Percentiles rank a stretch among this genome's conserved stretches.
phyloP scores from a whole-genome alignment of 2,329 filamentous ascomycete genomes.

The Phaeophleospora eucalypticola region DNA sequence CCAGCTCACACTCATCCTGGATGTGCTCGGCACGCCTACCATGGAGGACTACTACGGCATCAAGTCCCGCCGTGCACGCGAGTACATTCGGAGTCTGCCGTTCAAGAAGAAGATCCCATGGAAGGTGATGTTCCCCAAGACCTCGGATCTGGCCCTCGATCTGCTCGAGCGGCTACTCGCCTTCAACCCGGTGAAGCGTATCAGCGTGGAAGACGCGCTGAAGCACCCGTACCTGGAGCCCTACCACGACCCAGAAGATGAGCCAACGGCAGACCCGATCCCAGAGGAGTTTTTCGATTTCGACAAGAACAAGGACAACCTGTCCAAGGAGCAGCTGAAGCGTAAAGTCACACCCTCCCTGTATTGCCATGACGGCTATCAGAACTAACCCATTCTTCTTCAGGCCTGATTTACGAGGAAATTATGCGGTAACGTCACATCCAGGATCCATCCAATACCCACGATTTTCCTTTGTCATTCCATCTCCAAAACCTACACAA shows the following conservation, averaged over 20 bases:
- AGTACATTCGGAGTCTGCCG: slow-evolving; percentile 95
- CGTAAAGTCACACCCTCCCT: slow-evolving; percentile 47
- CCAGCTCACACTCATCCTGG: slow-evolving; percentile 92
- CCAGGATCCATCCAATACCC: slow-evolving; percentile 14
- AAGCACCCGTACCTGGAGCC: slow-evolving; percentile 98
- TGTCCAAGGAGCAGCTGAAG: slow-evolving; percentile 98
- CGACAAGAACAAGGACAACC: slow-evolving; percentile 98
- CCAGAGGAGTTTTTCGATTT: slow-evolving; percentile 99
- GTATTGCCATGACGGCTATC: not conserved
- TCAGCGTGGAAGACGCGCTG: slow-evolving; percentile 93
- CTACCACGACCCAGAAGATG: slow-evolving; percentile 97
- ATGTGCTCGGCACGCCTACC: slow-evolving; percentile 94
- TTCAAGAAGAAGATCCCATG: slow-evolving; percentile 99
- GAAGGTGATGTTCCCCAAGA: slow-evolving; percentile 96
- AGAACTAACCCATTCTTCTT: not conserved
- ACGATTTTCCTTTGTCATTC: slow-evolving; percentile 12
- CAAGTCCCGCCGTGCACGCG: slow-evolving; percentile 92
- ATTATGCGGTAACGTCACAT: slow-evolving; percentile 65
- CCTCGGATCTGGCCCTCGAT: slow-evolving; percentile 93
- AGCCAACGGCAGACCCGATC: slow-evolving; percentile 93
- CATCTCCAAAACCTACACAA: slow-evolving; percentile 12
- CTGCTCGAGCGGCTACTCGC: slow-evolving; percentile 91
- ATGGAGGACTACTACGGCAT: slow-evolving; percentile 99
- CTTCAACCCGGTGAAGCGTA: slow-evolving; percentile 98
- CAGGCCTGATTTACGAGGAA: slow-evolving; percentile 89